These are phyloP conservation scores for Mallotus nudiflorus DNA, from an alignment of 345 rosid genomes.

Conservation along the genomic window DNA sequence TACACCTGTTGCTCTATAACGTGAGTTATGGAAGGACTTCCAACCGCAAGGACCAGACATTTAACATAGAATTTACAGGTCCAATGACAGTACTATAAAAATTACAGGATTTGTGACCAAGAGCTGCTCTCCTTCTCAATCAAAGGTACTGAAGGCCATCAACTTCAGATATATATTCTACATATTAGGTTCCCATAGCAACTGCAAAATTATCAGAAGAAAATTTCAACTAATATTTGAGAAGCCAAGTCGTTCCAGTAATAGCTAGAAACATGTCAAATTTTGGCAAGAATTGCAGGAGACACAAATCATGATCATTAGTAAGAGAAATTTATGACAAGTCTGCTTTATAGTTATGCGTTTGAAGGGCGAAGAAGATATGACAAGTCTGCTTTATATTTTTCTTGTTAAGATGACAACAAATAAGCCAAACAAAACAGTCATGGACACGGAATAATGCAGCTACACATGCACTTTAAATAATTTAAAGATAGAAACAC, in stretches of 20 bases:
- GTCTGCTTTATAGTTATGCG: not conserved
- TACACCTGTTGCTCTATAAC: not conserved
- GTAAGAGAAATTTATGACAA: too few species aligned
- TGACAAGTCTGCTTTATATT: not conserved
- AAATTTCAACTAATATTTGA: not conserved
- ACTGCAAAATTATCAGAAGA: slow-evolving; percentile 20
- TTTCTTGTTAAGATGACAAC: not conserved
- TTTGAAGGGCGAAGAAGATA: not conserved
- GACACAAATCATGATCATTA: not conserved
- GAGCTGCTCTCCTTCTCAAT: not conserved
- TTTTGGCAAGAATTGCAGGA: too few species aligned
- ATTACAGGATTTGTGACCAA: not conserved
- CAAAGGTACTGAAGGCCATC: not conserved
- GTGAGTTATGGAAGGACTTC: not conserved
- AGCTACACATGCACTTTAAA: not conserved
- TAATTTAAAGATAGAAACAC: not conserved
- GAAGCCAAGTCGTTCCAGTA: not conserved
- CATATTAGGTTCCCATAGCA: slow-evolving; percentile 21
- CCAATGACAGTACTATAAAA: not conserved
- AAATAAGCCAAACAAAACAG: not conserved
- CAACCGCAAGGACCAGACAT: not conserved
- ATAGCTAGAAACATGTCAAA: not conserved
- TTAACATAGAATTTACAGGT: not conserved
- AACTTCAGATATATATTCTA: not conserved
- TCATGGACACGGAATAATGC: not conserved